Base-by-base conservation (phyloP, 1,284 basidiomycete genomes). In the Athelia sp. region DNA sequence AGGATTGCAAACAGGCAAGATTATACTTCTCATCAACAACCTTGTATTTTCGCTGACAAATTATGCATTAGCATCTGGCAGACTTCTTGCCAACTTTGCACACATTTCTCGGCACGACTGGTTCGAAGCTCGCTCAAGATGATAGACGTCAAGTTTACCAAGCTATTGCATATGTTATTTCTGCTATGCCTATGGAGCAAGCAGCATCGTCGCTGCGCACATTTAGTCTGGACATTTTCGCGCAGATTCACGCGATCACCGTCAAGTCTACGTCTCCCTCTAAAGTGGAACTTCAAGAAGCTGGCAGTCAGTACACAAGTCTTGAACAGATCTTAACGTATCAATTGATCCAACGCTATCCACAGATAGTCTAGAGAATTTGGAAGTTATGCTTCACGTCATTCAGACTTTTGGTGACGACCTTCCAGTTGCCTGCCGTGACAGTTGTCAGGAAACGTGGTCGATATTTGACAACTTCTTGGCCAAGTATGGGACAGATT, bases 91-190 rank as follows among this genome's bases (percentile, higher is more conserved):
- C 93, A 0, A 93, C 95, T 51, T 76, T 99, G 2, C 91, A 98
- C 66, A 79, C 84, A 0, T 99, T 99, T 73, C 75, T 97, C 50
- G 79, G 78, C 32, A 82, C 85, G 1, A 82, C 89, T 21, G 91
- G 90, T 43, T 62, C 73, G 9, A 91, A 89, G 63, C 74, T 99
- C 35, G 73, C 76, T 13, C 91, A 94, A 62, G 90, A 94, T 38
- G 97, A 99, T 65, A 82, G 87, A 61, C 79, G 90, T 26, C 87
- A 95, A 63, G 87, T 99, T 15, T 95, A 94, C 60, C 93, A 97
- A 65, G 96, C 94, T 3, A 93, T 99, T 51, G 94, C 92, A 1
- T 87, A 93, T 66, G 91, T 99, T 50, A 95, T 99, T 52, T 89
- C 88, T 24, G 89, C 86, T 1, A 95, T 98, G 91, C 84, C 89